phyloP scores from a whole-genome alignment of 1,139 yeast species.

The Diutina catenulata region DNA sequence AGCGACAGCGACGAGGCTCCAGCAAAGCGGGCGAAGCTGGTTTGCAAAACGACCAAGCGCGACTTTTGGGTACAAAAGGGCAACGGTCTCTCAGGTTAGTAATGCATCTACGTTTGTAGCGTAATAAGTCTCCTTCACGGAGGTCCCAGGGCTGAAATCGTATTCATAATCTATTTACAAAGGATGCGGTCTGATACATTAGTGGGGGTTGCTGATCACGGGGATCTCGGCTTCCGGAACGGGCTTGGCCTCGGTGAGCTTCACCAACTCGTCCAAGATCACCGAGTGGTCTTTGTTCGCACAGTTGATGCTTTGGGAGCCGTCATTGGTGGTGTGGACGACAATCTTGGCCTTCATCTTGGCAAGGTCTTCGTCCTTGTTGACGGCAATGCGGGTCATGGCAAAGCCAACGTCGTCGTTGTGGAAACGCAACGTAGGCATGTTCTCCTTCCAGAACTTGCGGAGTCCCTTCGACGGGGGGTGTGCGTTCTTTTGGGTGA shows the following conservation, averaged over 20 bases:
- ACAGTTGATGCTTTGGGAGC: slow-evolving; percentile 8
- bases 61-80: slow-evolving; percentile 5
- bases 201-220: slow-evolving; percentile 1
- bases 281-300: slow-evolving; percentile 9
- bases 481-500: slow-evolving; percentile 8
- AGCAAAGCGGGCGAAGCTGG: background rate
- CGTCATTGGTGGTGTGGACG: slow-evolving; percentile 15
- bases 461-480: slow-evolving; percentile 25
- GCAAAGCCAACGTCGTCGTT: slow-evolving; percentile 59
- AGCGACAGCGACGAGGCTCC: background rate
- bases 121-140: background rate
- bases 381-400: slow-evolving; percentile 43
- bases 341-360: slow-evolving; percentile 36
- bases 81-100: background rate
- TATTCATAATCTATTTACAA: background rate
- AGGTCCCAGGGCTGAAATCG: slow-evolving; percentile 5
- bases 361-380: slow-evolving; percentile 25
- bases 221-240: slow-evolving; percentile 21
- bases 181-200: background rate
- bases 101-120: background rate
- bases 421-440: slow-evolving; percentile 74
- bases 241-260: slow-evolving; percentile 19
- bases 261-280: slow-evolving; percentile 22
- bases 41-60: slow-evolving; percentile 1
- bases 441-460: slow-evolving; percentile 57